Base-by-base conservation (phyloP, 345 rosid species). In the Populus davidiana region DNA sequence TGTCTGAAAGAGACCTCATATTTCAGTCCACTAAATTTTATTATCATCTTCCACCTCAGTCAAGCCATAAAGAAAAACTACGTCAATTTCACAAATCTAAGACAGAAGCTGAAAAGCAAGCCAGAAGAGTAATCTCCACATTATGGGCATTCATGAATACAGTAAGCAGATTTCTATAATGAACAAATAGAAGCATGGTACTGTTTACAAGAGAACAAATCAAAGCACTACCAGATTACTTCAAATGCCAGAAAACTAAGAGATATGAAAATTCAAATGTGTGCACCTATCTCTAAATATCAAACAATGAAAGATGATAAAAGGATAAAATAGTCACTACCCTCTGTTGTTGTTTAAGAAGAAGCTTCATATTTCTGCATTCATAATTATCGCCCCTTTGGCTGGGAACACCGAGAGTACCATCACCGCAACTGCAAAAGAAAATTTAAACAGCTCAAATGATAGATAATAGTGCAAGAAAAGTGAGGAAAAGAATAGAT, bases 301-400 rank as follows among this genome's bases (percentile, higher is more conserved):
- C 5, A 77, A 43, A 67, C 16, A 66, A 31, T 21, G 17, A 71
- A 17, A 73, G 70, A 54, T 39, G 75, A 74, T 73, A 27, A 65
- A 43, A 63, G 31, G 35, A 50, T 13, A n/a, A 29, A 3, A 69
- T 50, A 67, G 44, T 18, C 69, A 39, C 79, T 81, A 96, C 99
- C 91, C 97, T 89, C 81, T 94, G 98, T 68, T 96, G 99, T 84
- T 96, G 99, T 88, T 92, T 96, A 70, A 96, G 94, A 77, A 96
- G 97, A 81, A 96, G 90, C 88, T 96, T 96, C 99, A 96, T 96
- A 76, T 96, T 96, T 85, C 98, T 85, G 82, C 99, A 96, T 86
- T 94, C 99, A 73, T 96, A 96, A 70, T 96, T 96, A 82, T 96
- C 99, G 68, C 99, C 99, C 78, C 97, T 89, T 88, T 94, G 98